These are phyloP conservation scores for Lentinula aciculospora DNA, from an alignment of 768 basidiomycete species.

Conservation along the genomic window DNA sequence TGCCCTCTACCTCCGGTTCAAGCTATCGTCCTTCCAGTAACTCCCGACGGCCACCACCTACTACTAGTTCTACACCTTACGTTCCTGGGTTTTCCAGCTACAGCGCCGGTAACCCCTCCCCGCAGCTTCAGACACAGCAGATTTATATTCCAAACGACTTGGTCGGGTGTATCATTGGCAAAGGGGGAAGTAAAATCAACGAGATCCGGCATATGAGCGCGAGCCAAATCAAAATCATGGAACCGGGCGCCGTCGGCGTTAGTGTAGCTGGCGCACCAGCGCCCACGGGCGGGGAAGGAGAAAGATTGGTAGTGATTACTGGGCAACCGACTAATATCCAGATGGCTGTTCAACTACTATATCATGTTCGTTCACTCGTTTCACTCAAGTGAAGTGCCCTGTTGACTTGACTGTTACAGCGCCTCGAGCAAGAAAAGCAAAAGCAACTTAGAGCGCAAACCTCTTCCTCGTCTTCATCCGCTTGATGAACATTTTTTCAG, in stretches of 20 bases:
- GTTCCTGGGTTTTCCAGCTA: slow-evolving; percentile 56
- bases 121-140: slow-evolving; percentile 90
- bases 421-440: slow-evolving; percentile 85
- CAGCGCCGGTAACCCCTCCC: slow-evolving; percentile 51
- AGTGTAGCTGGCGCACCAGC: slow-evolving; percentile 59
- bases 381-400: neutral
- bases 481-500: neutral
- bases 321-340: slow-evolving; percentile 94
- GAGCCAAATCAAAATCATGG: slow-evolving; percentile 98
- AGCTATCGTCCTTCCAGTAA: slow-evolving; percentile 65
- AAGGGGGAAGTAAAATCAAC: slow-evolving; percentile 97
- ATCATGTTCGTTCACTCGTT: slow-evolving; percentile 54
- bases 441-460: slow-evolving; percentile 56
- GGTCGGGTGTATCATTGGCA: slow-evolving; percentile 96
- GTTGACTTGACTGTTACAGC: slow-evolving; percentile 34
- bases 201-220: slow-evolving; percentile 95
- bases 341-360: slow-evolving; percentile 90
- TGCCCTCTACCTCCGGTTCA: slow-evolving; percentile 62
- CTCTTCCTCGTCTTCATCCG: neutral
- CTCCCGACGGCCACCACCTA: slow-evolving; percentile 37
- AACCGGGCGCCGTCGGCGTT: slow-evolving; percentile 78
- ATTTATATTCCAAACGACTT: slow-evolving; percentile 98
- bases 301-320: slow-evolving; percentile 93
- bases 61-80: slow-evolving; percentile 54
- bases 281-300: slow-evolving; percentile 73